Percentiles rank a stretch among this genome's conserved stretches.
These are phyloP conservation scores for Scedosporium minutisporum DNA, from an alignment of 2,329 filamentous ascomycete genomes.

Conservation along the genomic window DNA sequence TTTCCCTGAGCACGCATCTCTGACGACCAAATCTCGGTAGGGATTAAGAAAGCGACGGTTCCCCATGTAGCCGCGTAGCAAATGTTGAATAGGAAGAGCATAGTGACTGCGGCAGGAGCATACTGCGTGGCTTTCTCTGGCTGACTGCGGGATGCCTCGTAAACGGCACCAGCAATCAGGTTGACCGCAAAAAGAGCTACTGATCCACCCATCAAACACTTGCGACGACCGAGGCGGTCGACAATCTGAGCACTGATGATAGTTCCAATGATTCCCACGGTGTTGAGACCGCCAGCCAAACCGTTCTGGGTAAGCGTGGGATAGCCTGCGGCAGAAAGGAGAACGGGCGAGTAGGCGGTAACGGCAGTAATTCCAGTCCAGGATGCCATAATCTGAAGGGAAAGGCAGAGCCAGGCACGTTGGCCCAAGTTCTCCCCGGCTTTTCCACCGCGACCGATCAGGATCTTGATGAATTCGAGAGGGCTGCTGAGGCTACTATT, in stretches of 20 bases:
- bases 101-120: conserved; percentile 34
- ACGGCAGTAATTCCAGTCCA: conserved; percentile 34
- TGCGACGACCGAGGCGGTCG: conserved; percentile 34
- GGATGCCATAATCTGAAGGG: conserved; percentile 31
- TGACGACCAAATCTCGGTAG: conserved; percentile 47
- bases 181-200: conserved; percentile 28
- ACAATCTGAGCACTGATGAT: conserved; percentile 40
- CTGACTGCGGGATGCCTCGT: conserved; percentile 27
- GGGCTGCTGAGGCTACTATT: conserved; percentile 25
- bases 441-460: conserved; percentile 25
- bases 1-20: conserved; percentile 49
- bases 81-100: conserved; percentile 41
- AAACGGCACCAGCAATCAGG: conserved; percentile 30
- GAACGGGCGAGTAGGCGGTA: conserved; percentile 21
- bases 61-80: conserved; percentile 41
- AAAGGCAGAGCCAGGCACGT: conserved; percentile 28
- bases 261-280: conserved; percentile 40
- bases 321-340: conserved; percentile 16
- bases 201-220: conserved; percentile 15
- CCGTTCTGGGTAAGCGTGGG: conserved; percentile 18
- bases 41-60: conserved; percentile 21
- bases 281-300: conserved; percentile 40
- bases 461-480: conserved; percentile 27
- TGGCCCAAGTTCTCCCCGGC: conserved; percentile 26
- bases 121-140: conserved; percentile 24